Evolutionary conservation across 176 grass and related monocot species (phyloP), one percentile per base, ranked within the genome.

Genomic region (Bolboschoenus planiculmis): DNA sequence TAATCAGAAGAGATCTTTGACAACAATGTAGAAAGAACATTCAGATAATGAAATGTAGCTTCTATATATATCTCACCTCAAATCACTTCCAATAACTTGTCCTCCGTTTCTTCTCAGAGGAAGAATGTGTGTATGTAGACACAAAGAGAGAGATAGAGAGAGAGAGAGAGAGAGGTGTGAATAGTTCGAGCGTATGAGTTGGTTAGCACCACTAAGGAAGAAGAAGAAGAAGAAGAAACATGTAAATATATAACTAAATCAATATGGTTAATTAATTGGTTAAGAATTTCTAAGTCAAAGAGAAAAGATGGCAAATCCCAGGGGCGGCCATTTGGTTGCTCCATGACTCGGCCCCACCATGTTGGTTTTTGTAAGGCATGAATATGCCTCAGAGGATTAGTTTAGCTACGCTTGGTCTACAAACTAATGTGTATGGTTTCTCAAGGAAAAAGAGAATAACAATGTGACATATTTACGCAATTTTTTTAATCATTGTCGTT

Each of bases 301-400:
- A 27, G 60, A 20, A 66, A 56, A 64, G 21, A 66, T 44, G 37
- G 37, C 56, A 30, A 82, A 82, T 66, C 59, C 80, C 37, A 46
- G 56, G 58, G 80, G 57, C 80, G 80, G 39, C 79, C 79, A 57
- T 76, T 76, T 76, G 44, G 71, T 75, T 30, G 24, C 50, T 24
- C 10, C 27, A 16, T 16, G 71, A 75, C 42, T 23, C 27, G 34
- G 77, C 18, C 29, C 20, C 30, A 80, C 53, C 30, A 36, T 34
- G 44, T 27, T 7, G 75, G 76, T 6, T 56, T 56, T 56, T 76
- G 11, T 21, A 34, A 4, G 24, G 26, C 39, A 47, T 6, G 14
- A 56, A 79, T 66, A 35, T 55, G 20, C 29, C 31, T 18, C 3
- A 24, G 6, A 7, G n/a, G 35, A 40, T 43, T 27, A 59, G 0